Base-by-base conservation (phyloP, 306 rosid genomes). In the Gastrolobium villosum region DNA sequence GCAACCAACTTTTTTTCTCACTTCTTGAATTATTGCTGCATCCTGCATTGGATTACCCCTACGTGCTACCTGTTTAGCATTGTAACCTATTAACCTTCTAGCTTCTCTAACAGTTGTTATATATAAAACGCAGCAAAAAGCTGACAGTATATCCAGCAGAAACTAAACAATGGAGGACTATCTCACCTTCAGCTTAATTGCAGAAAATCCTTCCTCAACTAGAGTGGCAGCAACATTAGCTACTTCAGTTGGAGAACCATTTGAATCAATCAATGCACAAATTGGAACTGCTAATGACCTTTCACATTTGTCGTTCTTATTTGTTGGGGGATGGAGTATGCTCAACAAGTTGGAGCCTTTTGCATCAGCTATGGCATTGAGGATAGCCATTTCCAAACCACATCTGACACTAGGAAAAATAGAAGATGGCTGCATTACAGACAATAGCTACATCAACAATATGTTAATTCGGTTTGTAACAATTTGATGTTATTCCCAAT, bases 381-480 rank as follows among this genome's bases (percentile, higher is more conserved):
- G 95, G 84, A 95, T 84, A 65, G 97, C 98, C 99, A 95, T 89
- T 89, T 95, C 99, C 89, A 95, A 83, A 83, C 99, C 99, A 88
- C 99, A 95, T 89, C 98, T 89, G 73, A 95, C 96, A 81, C 98
- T 95, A 54, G 99, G 97, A 85, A 89, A 87, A 86, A 94, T 84
- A 60, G 94, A 92, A 79, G 80, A 75, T 74, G 95, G 95, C 97
- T 94, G 93, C 79, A 78, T 26, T 71, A 80, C 63, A 83, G 65
- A 56, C 67, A 83, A 84, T 46, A 40, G 82, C 65, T 41, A 50
- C 20, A 39, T 40, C 4, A 79, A 72, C 62, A 48, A 46, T 35
- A 55, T 46, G 35, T 56, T 49, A 40, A 65, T 59, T 53, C 32
- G 31, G 55, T 56, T 50, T 40, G 62, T 30, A 13, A 13, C n/a